Evolutionary conservation across 805 yeast species (phyloP).

Genomic region (Blastobotrys terrestris): DNA sequence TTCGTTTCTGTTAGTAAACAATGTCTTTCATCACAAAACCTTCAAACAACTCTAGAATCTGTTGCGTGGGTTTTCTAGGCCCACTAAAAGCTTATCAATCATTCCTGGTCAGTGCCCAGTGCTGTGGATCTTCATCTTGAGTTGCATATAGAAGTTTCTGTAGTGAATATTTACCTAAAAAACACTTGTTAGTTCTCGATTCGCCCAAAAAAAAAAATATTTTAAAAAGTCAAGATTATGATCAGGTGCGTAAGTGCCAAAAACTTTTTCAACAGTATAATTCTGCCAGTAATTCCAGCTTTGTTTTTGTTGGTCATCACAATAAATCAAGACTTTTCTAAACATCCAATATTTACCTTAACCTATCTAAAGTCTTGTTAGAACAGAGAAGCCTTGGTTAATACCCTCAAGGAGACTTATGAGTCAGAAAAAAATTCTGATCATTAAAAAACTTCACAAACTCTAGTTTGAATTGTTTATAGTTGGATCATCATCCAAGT

Average conservation of each 20-base stretch:
- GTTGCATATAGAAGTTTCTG: background rate
- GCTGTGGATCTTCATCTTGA: slow-evolving; percentile 77
- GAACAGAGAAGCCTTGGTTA: background rate
- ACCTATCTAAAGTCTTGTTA: slow-evolving; percentile 1
- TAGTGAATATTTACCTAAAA: slow-evolving; percentile 12
- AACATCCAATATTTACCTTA: slow-evolving; percentile 20
- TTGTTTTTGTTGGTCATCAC: slow-evolving; percentile 57
- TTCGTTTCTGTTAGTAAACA: background rate
- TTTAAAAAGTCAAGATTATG: background rate
- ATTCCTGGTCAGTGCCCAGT: slow-evolving; percentile 96
- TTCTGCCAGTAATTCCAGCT: slow-evolving; percentile 99
- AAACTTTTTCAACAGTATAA: slow-evolving; percentile 65
- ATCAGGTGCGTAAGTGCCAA: slow-evolving; percentile 38
- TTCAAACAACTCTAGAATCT: slow-evolving; percentile 40
- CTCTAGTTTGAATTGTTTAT: slow-evolving; percentile 55
- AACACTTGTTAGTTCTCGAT: slow-evolving; percentile 1
- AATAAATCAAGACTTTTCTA: slow-evolving; percentile 3
- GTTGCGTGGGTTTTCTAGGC: slow-evolving; percentile 98
- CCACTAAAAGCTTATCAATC: slow-evolving; percentile 95
- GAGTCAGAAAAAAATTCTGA: background rate
- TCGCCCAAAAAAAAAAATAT: background rate
- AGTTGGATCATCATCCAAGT: slow-evolving; percentile 40
- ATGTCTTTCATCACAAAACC: background rate
- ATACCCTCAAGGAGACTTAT: background rate
- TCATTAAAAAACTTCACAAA: slow-evolving; percentile 40